A percentile compares a stretch with the other conserved stretches of the same genome.
These are phyloP conservation scores for Kentomonas sorsogonicus DNA, from an alignment of 208 protist species.

Conservation along the genomic window DNA sequence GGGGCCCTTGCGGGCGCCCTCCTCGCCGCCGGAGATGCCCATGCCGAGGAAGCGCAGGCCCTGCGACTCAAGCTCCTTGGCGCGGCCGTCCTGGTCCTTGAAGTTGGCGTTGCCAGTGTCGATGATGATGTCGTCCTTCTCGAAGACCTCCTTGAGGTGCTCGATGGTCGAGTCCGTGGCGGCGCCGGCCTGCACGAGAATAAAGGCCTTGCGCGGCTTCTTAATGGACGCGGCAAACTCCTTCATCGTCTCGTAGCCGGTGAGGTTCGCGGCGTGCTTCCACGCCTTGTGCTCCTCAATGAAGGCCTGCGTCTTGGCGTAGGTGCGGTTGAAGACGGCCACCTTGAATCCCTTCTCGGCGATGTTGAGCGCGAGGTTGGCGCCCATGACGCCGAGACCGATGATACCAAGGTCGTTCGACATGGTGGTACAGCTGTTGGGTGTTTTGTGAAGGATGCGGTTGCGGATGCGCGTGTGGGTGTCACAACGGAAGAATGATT, in stretches of 20 bases:
- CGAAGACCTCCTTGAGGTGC: constrained; percentile 71
- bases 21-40: constrained; percentile 98
- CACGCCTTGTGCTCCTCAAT: constrained; percentile 55
- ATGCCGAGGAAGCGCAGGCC: constrained; percentile 93
- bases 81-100: constrained; percentile 91
- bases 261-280: constrained; percentile 55
- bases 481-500: too few relatives aligned
- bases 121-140: constrained; percentile 93
- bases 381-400: constrained; percentile 98
- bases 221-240: constrained; percentile 77
- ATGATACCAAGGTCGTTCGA: constrained; percentile 94
- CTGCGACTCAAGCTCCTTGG: constrained; percentile 68
- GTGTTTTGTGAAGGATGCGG: neutral
- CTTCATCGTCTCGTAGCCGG: constrained; percentile 74
- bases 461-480: constrained; percentile 7
- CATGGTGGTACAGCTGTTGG: too few relatives aligned
- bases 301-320: constrained; percentile 80
- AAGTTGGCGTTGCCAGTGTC: constrained; percentile 96
- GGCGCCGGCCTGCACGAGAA: constrained; percentile 96
- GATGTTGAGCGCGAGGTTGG: constrained; percentile 98
- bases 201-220: constrained; percentile 90
- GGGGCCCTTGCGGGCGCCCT: constrained; percentile 97
- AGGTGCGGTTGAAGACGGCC: constrained; percentile 92
- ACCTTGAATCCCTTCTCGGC: constrained; percentile 94
- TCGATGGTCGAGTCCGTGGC: constrained; percentile 95